phyloP scores from a whole-genome alignment of 768 basidiomycete genomes.

The Trametes maxima region DNA sequence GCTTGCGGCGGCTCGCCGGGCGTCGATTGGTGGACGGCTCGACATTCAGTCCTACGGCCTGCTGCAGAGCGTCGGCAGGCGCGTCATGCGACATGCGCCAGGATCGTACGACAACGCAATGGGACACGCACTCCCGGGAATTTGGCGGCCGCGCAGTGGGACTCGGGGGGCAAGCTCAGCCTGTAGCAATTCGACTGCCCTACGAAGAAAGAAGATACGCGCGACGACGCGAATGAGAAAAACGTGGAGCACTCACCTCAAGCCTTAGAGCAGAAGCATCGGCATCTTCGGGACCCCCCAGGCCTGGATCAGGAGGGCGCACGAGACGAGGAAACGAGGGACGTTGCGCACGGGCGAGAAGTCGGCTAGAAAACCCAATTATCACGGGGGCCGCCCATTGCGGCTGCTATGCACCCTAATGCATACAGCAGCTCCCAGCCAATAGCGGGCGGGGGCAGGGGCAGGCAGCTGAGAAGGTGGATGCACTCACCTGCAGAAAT shows the following conservation, averaged over 20 bases:
- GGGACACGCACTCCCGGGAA: neutral
- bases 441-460: no score
- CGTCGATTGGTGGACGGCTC: neutral
- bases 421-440: no score
- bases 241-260: neutral
- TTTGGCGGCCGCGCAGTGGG: no score
- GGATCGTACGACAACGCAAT: neutral
- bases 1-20: neutral
- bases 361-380: neutral
- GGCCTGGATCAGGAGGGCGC: no score
- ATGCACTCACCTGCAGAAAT: neutral
- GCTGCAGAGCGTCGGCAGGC: neutral
- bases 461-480: no score
- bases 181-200: neutral
- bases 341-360: neutral
- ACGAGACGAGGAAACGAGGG: no score
- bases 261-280: neutral
- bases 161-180: no score
- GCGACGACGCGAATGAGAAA: neutral
- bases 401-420: no score
- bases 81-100: neutral
- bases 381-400: neutral
- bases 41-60: no score
- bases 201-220: neutral
- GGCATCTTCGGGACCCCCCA: neutral